Evolutionary conservation across 345 rosid species (phyloP).

Genomic region (rapeseed (Brassica napus)): Da-Ae NC_063437.1:4177501-4178000

Average conservation of each 20-base stretch:
- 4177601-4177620: background rate
- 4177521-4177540: background rate
- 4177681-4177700: slow-evolving; percentile 30
- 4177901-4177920: background rate
- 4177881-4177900: background rate
- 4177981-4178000: background rate
- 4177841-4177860: no score
- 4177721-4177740: slow-evolving; percentile 31
- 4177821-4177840: background rate
- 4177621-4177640: slow-evolving; percentile 35
- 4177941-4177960: background rate
- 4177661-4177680: slow-evolving; percentile 35
- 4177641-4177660: slow-evolving; percentile 33
- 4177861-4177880: no score
- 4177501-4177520: slow-evolving; percentile 5
- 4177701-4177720: slow-evolving; percentile 29
- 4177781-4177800: background rate
- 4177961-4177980: background rate
- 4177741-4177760: slow-evolving; percentile 29
- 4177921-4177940: background rate
- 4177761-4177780: slow-evolving; percentile 28
- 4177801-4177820: background rate
- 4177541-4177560: no score
- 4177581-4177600: background rate
- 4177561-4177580: background rate